Conservation (phyloP, 2,329 filamentous ascomycete species). For the Nemania abortiva region DNA sequence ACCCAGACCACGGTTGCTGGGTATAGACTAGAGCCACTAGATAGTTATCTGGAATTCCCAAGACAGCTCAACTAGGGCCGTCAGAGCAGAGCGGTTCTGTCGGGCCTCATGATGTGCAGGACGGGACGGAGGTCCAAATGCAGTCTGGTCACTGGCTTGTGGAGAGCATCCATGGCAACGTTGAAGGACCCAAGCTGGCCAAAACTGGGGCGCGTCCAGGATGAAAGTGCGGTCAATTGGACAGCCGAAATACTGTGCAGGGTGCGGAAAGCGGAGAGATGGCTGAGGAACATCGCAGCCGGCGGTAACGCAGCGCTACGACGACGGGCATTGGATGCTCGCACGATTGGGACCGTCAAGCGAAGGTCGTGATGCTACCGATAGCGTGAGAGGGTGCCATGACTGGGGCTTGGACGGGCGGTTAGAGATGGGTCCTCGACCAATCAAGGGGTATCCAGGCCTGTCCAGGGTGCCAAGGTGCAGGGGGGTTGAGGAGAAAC, state of each 20-base stretch:
- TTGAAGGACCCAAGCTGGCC: slow-evolving; percentile 35
- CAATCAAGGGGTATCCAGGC: slow-evolving; percentile 43
- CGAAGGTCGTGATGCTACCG: slow-evolving; percentile 43
- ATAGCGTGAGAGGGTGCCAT: slow-evolving; percentile 38
- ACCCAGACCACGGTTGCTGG: slow-evolving; percentile 1
- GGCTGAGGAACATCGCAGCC: slow-evolving; percentile 32
- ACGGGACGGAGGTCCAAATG: slow-evolving; percentile 41
- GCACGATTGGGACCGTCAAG: slow-evolving; percentile 39
- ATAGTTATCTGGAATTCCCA: background rate
- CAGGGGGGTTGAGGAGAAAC: slow-evolving; percentile 30
- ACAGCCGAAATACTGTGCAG: slow-evolving; percentile 28
- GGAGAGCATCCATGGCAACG: slow-evolving; percentile 33
- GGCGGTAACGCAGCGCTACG: slow-evolving; percentile 46
- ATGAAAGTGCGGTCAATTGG: slow-evolving; percentile 45
- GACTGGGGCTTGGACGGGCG: slow-evolving; percentile 50
- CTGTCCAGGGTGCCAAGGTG: slow-evolving; percentile 24
- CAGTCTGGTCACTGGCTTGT: slow-evolving; percentile 24
- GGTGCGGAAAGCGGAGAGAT: slow-evolving; percentile 31
- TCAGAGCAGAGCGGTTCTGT: slow-evolving; percentile 41
- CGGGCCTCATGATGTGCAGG: slow-evolving; percentile 50
- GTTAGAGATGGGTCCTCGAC: slow-evolving; percentile 46
- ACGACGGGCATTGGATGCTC: slow-evolving; percentile 43
- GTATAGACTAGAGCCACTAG: slow-evolving; percentile 22
- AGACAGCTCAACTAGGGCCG: slow-evolving; percentile 20
- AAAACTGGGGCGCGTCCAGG: slow-evolving; percentile 36